phyloP scores from a whole-genome alignment of 768 basidiomycete genomes.

The Russula earlei region DNA sequence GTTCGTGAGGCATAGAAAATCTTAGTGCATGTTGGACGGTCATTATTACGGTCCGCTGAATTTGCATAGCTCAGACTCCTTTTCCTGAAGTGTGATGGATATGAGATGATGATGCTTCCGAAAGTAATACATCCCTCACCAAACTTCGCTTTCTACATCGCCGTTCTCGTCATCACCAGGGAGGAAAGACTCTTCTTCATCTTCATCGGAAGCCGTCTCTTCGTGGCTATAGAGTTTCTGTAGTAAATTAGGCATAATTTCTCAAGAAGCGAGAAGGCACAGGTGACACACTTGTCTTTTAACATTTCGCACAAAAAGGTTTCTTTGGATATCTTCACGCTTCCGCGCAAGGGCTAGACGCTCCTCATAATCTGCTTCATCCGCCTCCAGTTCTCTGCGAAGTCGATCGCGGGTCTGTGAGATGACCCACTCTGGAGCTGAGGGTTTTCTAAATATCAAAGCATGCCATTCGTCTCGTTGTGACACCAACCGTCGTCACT shows the following conservation, averaged over 20 bases:
- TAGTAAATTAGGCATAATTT: not conserved
- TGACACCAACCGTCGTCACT: constrained; percentile 26
- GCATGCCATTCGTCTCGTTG: constrained; percentile 2
- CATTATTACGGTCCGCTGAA: constrained; percentile 26
- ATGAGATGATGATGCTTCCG: not conserved
- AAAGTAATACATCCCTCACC: not conserved
- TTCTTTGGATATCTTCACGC: constrained; percentile 48
- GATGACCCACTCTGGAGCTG: constrained; percentile 68
- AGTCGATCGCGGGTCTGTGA: constrained; percentile 59
- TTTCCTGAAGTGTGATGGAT: not conserved
- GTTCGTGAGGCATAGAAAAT: constrained; percentile 94
- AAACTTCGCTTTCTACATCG: not conserved
- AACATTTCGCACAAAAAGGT: constrained; percentile 44
- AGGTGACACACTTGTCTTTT: constrained; percentile 46
- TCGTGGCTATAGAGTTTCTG: not conserved
- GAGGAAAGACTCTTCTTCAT: constrained; percentile 8
- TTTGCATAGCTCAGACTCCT: not conserved
- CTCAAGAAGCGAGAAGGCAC: not conserved
- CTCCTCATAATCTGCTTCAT: constrained; percentile 55
- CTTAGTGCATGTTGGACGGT: constrained; percentile 61
- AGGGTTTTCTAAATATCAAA: not conserved
- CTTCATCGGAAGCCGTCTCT: constrained; percentile 19
- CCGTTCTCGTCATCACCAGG: constrained; percentile 10
- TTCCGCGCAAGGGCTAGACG: constrained; percentile 50
- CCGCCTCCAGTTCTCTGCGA: constrained; percentile 56